Evolutionary conservation across 2,329 filamentous ascomycete species (phyloP).

Genomic region (Microcyclospora pomicola): DNA sequence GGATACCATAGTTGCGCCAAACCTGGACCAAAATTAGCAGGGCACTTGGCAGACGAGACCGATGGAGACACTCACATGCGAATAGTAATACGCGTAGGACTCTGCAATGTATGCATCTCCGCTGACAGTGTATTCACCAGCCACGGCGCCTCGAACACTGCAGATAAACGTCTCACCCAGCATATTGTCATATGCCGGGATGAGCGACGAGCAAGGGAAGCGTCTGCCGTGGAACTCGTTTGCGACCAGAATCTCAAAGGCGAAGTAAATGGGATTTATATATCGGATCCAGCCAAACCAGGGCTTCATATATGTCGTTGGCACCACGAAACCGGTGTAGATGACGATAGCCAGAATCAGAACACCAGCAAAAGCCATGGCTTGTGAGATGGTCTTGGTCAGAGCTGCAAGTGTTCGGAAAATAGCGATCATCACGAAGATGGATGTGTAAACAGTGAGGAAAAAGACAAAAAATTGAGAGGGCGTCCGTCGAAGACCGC

Average conservation of each 20-base stretch:
- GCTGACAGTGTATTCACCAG: slow-evolving; percentile 24
- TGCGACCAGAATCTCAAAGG: slow-evolving; percentile 46
- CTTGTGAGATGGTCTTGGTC: slow-evolving; percentile 48
- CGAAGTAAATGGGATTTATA: slow-evolving; percentile 48
- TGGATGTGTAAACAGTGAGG: slow-evolving; percentile 46
- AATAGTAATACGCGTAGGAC: slow-evolving; percentile 27
- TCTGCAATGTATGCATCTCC: slow-evolving; percentile 25
- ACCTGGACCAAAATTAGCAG: too few species aligned
- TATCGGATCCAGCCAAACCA: slow-evolving; percentile 15
- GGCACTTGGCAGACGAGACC: too few species aligned
- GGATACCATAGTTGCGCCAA: slow-evolving; percentile 51
- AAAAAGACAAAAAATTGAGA: slow-evolving; percentile 50
- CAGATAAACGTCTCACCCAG: slow-evolving; percentile 25
- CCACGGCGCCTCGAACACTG: slow-evolving; percentile 24
- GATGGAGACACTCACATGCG: slow-evolving; percentile 16
- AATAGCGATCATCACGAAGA: slow-evolving; percentile 41
- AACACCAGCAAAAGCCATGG: slow-evolving; percentile 43
- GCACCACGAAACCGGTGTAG: slow-evolving; percentile 39
- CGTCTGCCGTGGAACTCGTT: slow-evolving; percentile 36
- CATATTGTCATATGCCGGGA: slow-evolving; percentile 24
- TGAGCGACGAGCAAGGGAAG: slow-evolving; percentile 23
- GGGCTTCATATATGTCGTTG: slow-evolving; percentile 25
- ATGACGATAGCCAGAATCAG: slow-evolving; percentile 46
- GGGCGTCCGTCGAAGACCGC: slow-evolving; percentile 28
- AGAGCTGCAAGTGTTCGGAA: slow-evolving; percentile 44